Conservation (phyloP, 164 flowering plant genomes). For the Buxus sempervirens region DNA sequence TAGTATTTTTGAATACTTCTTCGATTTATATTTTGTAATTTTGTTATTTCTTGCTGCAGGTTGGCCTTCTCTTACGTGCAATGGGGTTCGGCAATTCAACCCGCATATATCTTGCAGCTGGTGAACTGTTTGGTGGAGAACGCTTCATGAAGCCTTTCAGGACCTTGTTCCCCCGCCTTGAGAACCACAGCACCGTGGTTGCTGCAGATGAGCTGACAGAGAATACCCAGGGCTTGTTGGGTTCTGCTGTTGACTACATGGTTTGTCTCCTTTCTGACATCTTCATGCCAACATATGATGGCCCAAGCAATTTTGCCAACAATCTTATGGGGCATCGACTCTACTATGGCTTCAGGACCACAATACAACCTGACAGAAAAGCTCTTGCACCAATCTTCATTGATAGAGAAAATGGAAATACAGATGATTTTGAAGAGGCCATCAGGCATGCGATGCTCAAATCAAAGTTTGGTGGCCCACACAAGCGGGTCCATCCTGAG, state of each 20-base stretch:
- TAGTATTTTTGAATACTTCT: neutral
- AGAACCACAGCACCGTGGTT: conserved; percentile 76
- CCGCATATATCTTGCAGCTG: conserved; percentile 92
- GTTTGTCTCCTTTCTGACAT: conserved; percentile 95
- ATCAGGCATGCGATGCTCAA: conserved; percentile 66
- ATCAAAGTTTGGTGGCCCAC: conserved; percentile 89
- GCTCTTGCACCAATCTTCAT: conserved; percentile 84
- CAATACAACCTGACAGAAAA: conserved; percentile 82
- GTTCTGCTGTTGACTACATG: conserved; percentile 99
- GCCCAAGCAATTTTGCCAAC: conserved; percentile 99
- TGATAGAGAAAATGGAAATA: conserved; percentile 64
- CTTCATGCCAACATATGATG: conserved; percentile 98
- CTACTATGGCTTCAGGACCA: conserved; percentile 91
- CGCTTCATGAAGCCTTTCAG: conserved; percentile 92
- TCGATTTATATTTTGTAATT: neutral
- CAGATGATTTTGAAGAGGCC: conserved; percentile 76
- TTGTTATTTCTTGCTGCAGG: conserved; percentile 40
- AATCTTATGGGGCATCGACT: conserved; percentile 95
- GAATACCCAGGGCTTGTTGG: conserved; percentile 66
- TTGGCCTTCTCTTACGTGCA: conserved; percentile 80
- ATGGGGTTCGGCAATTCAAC: conserved; percentile 94
- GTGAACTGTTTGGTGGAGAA: conserved; percentile 93
- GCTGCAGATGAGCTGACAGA: conserved; percentile 56
- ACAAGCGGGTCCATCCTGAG: conserved; percentile 77
- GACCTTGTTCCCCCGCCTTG: conserved; percentile 76